These are phyloP conservation scores for Albizia julibrissin DNA, from an alignment of 306 rosid species.

Conservation along the genomic window DNA sequence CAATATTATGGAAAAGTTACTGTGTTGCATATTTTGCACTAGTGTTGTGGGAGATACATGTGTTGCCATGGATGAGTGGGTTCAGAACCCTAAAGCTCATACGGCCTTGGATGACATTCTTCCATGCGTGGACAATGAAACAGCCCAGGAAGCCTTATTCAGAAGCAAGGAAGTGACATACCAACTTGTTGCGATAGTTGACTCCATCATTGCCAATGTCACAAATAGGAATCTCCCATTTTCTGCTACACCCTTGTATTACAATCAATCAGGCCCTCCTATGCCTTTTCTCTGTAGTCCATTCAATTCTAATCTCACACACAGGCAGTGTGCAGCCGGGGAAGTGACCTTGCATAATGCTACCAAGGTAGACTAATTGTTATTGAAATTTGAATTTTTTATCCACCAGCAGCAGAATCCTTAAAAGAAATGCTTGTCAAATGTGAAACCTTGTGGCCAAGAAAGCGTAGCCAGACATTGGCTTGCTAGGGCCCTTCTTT, in stretches of 20 bases:
- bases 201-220: conserved; percentile 34
- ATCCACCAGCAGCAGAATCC: background rate
- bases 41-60: conserved; percentile 79
- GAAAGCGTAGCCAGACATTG: background rate
- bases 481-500: background rate
- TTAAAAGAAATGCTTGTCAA: background rate
- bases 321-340: conserved; percentile 42
- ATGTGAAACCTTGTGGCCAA: background rate
- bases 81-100: conserved; percentile 59
- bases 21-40: background rate
- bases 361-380: conserved; percentile 38
- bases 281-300: conserved; percentile 78
- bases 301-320: conserved; percentile 35
- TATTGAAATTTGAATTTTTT: background rate
- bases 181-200: conserved; percentile 37
- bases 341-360: conserved; percentile 56
- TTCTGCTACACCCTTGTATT: conserved; percentile 15
- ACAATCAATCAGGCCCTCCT: conserved; percentile 68
- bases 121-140: conserved; percentile 72
- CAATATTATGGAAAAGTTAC: background rate
- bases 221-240: conserved; percentile 39
- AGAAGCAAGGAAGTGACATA: conserved; percentile 50
- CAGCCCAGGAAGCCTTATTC: conserved; percentile 47
- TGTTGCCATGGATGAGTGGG: conserved; percentile 90
- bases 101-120: conserved; percentile 82